Evolutionary conservation across 2,329 filamentous ascomycete genomes (phyloP).

Genomic region (Anisogramma anomala): DNA sequence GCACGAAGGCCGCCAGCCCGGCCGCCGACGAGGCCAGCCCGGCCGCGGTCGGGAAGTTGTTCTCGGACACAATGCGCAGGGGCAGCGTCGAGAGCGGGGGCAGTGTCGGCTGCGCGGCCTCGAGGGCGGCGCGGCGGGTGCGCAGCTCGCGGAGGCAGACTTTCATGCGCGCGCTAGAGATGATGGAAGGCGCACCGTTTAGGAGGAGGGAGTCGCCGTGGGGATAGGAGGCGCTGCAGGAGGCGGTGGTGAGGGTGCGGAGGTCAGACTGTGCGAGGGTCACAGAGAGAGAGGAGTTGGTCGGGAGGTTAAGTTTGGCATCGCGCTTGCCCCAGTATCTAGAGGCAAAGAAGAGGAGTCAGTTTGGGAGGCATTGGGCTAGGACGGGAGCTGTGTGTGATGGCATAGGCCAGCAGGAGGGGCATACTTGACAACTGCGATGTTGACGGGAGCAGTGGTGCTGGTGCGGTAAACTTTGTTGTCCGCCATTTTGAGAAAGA

Average conservation of each 20-base stretch:
- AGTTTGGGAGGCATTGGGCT: constrained; percentile 6
- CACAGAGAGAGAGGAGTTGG: constrained; percentile 94
- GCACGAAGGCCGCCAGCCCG: constrained; percentile 59
- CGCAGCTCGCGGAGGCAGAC: constrained; percentile 86
- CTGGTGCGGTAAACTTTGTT: constrained; percentile 71
- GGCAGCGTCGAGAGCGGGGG: constrained; percentile 68
- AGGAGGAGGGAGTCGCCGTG: constrained; percentile 60
- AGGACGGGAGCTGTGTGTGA: constrained; percentile 10
- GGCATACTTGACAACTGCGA: constrained; percentile 67
- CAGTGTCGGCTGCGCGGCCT: constrained; percentile 59
- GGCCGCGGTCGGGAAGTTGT: constrained; percentile 98
- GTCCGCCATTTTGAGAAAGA: constrained; percentile 30
- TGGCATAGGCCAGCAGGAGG: constrained; percentile 16
- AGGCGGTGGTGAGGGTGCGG: constrained; percentile 89
- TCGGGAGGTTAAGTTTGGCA: constrained; percentile 84
- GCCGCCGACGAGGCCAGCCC: constrained; percentile 67
- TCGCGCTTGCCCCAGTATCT: constrained; percentile 95
- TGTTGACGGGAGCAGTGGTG: constrained; percentile 95
- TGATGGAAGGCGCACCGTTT: constrained; percentile 73
- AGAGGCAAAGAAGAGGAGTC: constrained; percentile 9
- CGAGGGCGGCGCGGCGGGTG: constrained; percentile 61
- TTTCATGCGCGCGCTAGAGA: constrained; percentile 81
- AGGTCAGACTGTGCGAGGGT: constrained; percentile 91
- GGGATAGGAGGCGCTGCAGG: constrained; percentile 63
- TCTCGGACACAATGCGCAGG: constrained; percentile 83